Evolutionary conservation across 257 asterid genomes (phyloP).

Genomic region (Anisodus tanguticus): DNA sequence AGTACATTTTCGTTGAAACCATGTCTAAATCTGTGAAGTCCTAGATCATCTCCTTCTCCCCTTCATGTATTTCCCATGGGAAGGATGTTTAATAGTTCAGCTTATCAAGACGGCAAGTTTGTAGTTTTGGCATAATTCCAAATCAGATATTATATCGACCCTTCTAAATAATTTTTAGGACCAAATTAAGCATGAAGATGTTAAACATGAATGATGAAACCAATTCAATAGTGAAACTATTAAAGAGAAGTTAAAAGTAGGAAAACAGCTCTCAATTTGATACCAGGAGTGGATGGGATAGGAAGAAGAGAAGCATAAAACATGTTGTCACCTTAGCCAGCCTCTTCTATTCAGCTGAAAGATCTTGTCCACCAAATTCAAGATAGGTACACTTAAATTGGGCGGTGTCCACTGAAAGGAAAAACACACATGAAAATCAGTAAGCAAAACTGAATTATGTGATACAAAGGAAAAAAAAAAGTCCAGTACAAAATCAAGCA

Average conservation of each 20-base stretch:
- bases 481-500: slow-evolving; percentile 19
- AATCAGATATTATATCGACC: not conserved
- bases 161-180: slow-evolving; percentile 27
- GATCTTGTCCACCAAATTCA: slow-evolving; percentile 89
- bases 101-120: not conserved
- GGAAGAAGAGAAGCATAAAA: slow-evolving; percentile 25
- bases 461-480: not conserved
- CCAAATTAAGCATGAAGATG: slow-evolving; percentile 32
- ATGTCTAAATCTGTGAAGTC: slow-evolving; percentile 8
- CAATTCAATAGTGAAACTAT: slow-evolving; percentile 19
- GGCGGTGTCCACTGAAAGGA: slow-evolving; percentile 96
- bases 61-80: not conserved
- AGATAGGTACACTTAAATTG: slow-evolving; percentile 84
- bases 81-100: not conserved
- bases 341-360: slow-evolving; percentile 99
- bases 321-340: slow-evolving; percentile 80
- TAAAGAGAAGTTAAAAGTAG: slow-evolving; percentile 19
- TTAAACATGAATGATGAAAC: slow-evolving; percentile 27
- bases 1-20: not conserved
- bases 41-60: not conserved
- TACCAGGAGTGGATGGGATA: slow-evolving; percentile 8
- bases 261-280: not conserved
- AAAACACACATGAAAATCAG: slow-evolving; percentile 20
- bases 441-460: slow-evolving; percentile 4
- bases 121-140: not conserved